Evolutionary conservation across 164 flowering plant species (phyloP).

Genomic region (Liriodendron chinense): DNA sequence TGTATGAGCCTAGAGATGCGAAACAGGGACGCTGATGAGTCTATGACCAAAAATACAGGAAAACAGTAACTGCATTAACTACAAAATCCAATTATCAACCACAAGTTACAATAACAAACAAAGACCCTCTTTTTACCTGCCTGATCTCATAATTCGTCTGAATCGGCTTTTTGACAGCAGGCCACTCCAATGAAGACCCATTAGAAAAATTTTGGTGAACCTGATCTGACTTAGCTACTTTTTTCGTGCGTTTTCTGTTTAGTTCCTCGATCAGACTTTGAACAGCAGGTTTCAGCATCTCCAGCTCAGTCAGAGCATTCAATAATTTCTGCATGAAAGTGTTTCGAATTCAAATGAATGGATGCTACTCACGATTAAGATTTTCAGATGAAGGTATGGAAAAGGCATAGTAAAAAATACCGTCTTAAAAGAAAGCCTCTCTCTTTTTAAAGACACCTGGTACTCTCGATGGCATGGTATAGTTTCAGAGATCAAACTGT

Average conservation of each 20-base stretch:
- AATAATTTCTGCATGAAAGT: conserved; percentile 51
- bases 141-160: conserved; percentile 23
- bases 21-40: too few relatives aligned
- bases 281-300: conserved; percentile 69
- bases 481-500: conserved; percentile 82
- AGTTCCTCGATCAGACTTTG: conserved; percentile 48
- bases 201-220: conserved; percentile 21
- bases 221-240: conserved; percentile 29
- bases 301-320: conserved; percentile 65
- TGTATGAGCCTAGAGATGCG: not conserved
- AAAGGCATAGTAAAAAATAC: conserved; percentile 24
- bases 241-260: conserved; percentile 36
- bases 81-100: not conserved
- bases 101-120: not conserved
- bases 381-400: not conserved
- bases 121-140: conserved; percentile 39
- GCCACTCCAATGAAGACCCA: conserved; percentile 39
- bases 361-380: not conserved
- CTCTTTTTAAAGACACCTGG: conserved; percentile 36
- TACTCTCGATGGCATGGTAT: conserved; percentile 88
- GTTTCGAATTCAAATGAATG: conserved; percentile 4
- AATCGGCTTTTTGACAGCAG: conserved; percentile 34
- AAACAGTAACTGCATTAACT: not conserved
- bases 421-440: conserved; percentile 49
- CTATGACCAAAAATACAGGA: too few relatives aligned